Conservation (phyloP, 129 eudicot genomes). For the Erigeron canadensis region DNA sequence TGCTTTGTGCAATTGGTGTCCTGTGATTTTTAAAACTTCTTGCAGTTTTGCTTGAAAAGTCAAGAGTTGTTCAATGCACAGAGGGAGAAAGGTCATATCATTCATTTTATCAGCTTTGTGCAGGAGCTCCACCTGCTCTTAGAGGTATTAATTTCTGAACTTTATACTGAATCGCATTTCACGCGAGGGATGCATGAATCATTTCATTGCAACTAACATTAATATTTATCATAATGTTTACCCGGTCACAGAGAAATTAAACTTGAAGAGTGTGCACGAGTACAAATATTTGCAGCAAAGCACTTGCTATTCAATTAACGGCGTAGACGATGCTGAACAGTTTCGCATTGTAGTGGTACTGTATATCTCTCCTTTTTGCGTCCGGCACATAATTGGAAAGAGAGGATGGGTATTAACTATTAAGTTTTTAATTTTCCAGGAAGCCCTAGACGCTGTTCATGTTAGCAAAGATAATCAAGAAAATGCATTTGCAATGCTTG, state of each 20-base stretch:
- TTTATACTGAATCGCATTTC: neutral
- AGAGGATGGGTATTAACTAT: constrained; percentile 2
- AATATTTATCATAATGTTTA: constrained; percentile 9
- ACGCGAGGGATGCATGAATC: neutral
- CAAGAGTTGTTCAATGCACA: constrained; percentile 94
- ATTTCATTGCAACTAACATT: neutral
- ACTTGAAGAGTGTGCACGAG: constrained; percentile 59
- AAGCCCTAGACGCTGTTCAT: constrained; percentile 95
- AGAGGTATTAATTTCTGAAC: constrained; percentile 50
- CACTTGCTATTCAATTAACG: constrained; percentile 77
- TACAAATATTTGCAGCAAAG: constrained; percentile 86
- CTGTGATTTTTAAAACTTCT: neutral
- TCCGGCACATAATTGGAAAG: neutral
- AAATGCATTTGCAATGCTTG: constrained; percentile 89
- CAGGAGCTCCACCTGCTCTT: constrained; percentile 86
- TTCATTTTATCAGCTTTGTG: constrained; percentile 97
- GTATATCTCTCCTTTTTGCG: neutral
- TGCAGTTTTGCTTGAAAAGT: constrained; percentile 95
- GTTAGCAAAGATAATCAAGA: constrained; percentile 84
- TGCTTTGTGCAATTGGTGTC: constrained; percentile 20
- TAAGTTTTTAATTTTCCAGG: constrained; percentile 46
- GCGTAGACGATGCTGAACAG: constrained; percentile 94
- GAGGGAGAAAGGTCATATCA: constrained; percentile 99
- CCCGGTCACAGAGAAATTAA: constrained; percentile 63
- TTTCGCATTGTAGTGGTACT: constrained; percentile 72